phyloP scores from a whole-genome alignment of 257 asterid species.

The Fraxinus excelsior region DNA sequence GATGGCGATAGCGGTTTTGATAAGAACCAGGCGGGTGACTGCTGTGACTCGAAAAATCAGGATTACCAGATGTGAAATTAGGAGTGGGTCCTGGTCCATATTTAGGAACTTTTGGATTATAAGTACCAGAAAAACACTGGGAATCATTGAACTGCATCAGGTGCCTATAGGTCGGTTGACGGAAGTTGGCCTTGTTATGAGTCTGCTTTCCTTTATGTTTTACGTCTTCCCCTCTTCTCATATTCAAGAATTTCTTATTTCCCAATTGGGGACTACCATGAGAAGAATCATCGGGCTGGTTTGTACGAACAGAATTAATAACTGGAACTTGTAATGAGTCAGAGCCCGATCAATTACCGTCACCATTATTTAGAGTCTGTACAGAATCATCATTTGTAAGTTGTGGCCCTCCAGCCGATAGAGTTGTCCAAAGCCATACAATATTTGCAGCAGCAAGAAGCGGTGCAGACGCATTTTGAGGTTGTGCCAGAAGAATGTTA shows the following conservation, averaged over 20 bases:
- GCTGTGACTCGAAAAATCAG: no score
- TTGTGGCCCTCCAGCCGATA: constrained; percentile 76
- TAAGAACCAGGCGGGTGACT: no score
- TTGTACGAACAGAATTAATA: constrained; percentile 44
- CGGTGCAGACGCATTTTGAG: constrained; percentile 77
- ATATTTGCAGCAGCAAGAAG: constrained; percentile 90
- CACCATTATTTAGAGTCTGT: constrained; percentile 52
- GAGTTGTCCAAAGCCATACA: constrained; percentile 95
- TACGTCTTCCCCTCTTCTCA: constrained; percentile 66
- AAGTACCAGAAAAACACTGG: no score
- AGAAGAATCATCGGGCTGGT: constrained; percentile 55
- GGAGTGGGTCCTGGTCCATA: no score
- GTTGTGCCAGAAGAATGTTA: no score
- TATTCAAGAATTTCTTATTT: constrained; percentile 58
- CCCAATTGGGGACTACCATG: constrained; percentile 50
- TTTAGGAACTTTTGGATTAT: no score
- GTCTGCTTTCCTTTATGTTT: constrained; percentile 51
- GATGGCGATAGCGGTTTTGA: no score
- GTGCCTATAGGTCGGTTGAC: no score
- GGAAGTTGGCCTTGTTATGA: constrained; percentile 45
- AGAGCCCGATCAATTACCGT: constrained; percentile 41
- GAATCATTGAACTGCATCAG: no score
- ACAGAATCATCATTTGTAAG: constrained; percentile 61
- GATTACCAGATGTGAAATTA: no score
- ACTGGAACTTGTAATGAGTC: constrained; percentile 36